phyloP scores from a whole-genome alignment of 768 basidiomycete species.

The Leccinum boreale region DNA sequence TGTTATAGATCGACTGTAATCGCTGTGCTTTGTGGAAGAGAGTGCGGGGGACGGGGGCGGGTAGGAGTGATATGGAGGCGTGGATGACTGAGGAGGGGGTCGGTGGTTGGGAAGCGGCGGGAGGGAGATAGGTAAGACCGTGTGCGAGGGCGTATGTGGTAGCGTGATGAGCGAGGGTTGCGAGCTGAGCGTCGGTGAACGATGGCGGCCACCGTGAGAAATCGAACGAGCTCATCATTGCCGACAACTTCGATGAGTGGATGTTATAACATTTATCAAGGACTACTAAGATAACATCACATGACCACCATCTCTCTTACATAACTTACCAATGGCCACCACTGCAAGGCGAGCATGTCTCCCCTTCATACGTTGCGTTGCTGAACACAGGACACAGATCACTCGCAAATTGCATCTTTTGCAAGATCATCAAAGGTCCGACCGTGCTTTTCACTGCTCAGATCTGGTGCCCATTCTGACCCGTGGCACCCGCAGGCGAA shows the following conservation, averaged over 20 bases:
- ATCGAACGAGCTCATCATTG: conserved; percentile 36
- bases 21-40: conserved; percentile 63
- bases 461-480: background rate
- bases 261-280: background rate
- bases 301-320: background rate
- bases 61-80: conserved; percentile 86
- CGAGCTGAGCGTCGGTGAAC: conserved; percentile 55
- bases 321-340: conserved; percentile 7
- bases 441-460: conserved; percentile 1
- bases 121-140: conserved; percentile 80
- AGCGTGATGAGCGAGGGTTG: conserved; percentile 59
- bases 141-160: conserved; percentile 83
- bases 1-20: conserved; percentile 79
- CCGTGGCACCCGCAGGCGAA: conserved; percentile 51
- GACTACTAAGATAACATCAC: background rate
- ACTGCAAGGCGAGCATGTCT: conserved; percentile 19
- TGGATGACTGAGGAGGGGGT: conserved; percentile 75
- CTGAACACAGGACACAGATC: conserved; percentile 36
- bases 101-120: conserved; percentile 41
- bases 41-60: conserved; percentile 76
- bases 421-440: conserved; percentile 88
- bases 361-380: accelerated
- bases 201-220: conserved; percentile 74
- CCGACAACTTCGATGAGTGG: background rate
- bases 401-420: conserved; percentile 78